Evolutionary conservation across 2,329 filamentous ascomycete species (phyloP), one percentile per base, ranked within the genome.

Genomic region (Cucurbitaria berberidis): DNA sequence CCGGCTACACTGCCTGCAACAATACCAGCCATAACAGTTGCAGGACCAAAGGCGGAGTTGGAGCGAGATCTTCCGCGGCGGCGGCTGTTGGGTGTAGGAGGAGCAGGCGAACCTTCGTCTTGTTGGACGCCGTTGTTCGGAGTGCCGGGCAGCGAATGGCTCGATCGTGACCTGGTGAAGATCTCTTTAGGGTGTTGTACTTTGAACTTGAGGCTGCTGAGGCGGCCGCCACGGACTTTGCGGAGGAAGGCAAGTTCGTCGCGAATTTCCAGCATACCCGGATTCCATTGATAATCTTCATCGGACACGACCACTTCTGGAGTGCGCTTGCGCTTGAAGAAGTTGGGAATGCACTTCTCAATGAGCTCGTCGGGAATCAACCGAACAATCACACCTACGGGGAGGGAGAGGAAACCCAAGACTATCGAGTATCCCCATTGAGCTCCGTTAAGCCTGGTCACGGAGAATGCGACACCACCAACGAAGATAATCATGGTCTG

Each of bases 391-490:
- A 93, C 81, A 53, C 91, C 95, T 48, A 96, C 82, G 0, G 92
- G 91, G 26, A 98, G 86, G 16, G 93, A 96, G n/a, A 96, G 76
- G 60, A 89, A 80, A 27, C 93, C 92, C 32, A 96, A 84, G 22
- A 95, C 81, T 51, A 99, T 83, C 7, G 92, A 96, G 63, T 95
- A 89, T 7, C 81, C 93, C 95, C 93, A 98, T 72, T 96, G 89
- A 11, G 82, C 78, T n/a, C 84, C 84, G 16, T 86, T 87, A 62
- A 97, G 81, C 1, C 80, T 77, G 1, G 81, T 82, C 55, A 96
- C 91, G 44, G 85, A 84, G 80, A 98, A 96, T 1, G 93, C 91
- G 8, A 80, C 77, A 27, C 91, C 90, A 60, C 93, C 93, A 45
- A 96, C 85, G 67, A 90, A 95, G 66, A 97, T 84, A 72, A 98